Evolutionary conservation across 805 yeast species (phyloP), one percentile per base, ranked within the genome.

Genomic region (Sugiyamaella qingdaonensis): DNA sequence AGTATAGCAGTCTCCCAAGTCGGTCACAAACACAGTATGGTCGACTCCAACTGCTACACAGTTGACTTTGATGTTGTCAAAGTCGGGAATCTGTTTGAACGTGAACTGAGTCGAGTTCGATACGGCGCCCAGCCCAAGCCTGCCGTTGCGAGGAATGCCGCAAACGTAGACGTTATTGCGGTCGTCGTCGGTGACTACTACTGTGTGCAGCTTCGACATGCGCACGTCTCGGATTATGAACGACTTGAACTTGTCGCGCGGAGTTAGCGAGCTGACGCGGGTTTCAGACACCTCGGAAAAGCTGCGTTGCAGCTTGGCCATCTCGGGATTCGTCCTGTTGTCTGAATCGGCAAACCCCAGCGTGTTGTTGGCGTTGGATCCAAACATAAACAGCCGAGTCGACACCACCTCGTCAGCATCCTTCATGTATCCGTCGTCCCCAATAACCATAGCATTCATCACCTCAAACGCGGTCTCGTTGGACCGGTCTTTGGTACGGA

Each of bases 381-480:
- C 95, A 53, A 79, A 76, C 35, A 84, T 78, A 58, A 77, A 78
- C 1, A 86, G 58, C 7, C 54, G 49, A 5, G 54, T 45, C 7
- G 54, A 51, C 34, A 14, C 41, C 10, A 29, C 16, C n/a, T 14
- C 24, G 10, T 19, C 16, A 4, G 21, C 21, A 2, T 2, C n/a
- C n/a, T 18, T n/a, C 46, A 49, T 21, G 19, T 41, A 49, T 13
- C 52, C 52, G 4, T 36, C 42, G 14, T 42, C 37, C 4, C 27
- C 48, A 13, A 42, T 27, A n/a, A 50, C 57, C 43, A 52, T 64
- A 56, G 63, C 64, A 47, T 56, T 70, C 34, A 84, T 70, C 2
- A 88, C 67, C 61, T 88, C 94, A 54, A 88, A 68, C 0, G 97
- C 95, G 0, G 91, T 84, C 19, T 76, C 68, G 0, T 85, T 84